phyloP scores from a whole-genome alignment of 2,329 filamentous ascomycete genomes.

The Malbranchea zuffiana region DNA sequence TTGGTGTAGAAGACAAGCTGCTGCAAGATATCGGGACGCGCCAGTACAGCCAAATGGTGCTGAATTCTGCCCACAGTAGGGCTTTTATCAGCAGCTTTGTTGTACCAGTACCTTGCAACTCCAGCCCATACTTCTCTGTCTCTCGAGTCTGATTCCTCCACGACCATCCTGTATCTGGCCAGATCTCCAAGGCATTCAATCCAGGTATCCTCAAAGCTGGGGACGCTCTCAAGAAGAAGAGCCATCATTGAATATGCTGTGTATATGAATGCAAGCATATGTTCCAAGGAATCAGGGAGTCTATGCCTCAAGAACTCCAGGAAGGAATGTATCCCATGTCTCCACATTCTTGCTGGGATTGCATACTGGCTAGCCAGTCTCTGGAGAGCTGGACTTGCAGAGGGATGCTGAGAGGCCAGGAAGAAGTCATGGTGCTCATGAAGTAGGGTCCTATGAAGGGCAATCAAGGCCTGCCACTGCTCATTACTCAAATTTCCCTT shows the following conservation, averaged over 20 bases:
- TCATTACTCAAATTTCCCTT: conserved; percentile 48
- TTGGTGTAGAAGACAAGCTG: conserved; percentile 51
- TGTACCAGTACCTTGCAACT: conserved; percentile 75
- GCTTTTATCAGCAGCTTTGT: conserved; percentile 63
- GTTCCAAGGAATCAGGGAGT: conserved; percentile 65
- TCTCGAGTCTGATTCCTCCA: conserved; percentile 67
- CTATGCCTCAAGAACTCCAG: conserved; percentile 64
- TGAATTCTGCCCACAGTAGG: conserved; percentile 70
- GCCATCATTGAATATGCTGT: conserved; percentile 84
- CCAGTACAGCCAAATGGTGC: conserved; percentile 67
- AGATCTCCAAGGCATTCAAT: conserved; percentile 86
- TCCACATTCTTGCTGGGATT: conserved; percentile 92
- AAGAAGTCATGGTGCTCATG: conserved; percentile 83
- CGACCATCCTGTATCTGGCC: conserved; percentile 77
- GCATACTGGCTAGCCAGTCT: conserved; percentile 67
- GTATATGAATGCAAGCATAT: conserved; percentile 87
- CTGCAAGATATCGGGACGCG: conserved; percentile 46
- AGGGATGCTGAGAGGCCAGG: conserved; percentile 74
- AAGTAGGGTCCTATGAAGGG: conserved; percentile 66
- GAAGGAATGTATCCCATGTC: conserved; percentile 79
- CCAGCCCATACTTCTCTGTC: conserved; percentile 73
- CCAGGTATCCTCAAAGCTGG: conserved; percentile 77
- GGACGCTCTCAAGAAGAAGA: conserved; percentile 72
- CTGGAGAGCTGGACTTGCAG: conserved; percentile 56
- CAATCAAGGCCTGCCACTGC: conserved; percentile 77